Evolutionary conservation across 2,329 filamentous ascomycete species (phyloP).

Genomic region (Ilyonectria mors-panacis): DNA sequence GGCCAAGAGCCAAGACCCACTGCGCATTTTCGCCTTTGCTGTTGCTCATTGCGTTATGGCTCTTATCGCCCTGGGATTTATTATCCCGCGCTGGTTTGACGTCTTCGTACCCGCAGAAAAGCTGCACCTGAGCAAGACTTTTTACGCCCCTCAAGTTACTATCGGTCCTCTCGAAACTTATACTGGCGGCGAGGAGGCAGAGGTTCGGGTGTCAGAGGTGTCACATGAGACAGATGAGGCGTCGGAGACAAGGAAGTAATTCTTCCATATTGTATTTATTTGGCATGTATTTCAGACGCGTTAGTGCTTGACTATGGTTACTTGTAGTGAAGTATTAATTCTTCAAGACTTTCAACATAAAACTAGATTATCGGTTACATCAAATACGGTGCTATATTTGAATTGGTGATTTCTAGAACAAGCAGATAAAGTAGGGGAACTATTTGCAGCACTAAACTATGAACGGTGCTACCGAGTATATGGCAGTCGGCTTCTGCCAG

Average conservation of each 20-base stretch:
- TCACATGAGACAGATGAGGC: neutral
- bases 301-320: too few species aligned
- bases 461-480: too few species aligned
- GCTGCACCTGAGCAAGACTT: neutral
- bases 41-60: neutral
- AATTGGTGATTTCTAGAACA: too few species aligned
- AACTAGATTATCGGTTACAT: too few species aligned
- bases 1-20: conserved; percentile 60
- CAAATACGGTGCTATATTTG: too few species aligned
- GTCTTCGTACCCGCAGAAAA: neutral
- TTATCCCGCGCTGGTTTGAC: neutral
- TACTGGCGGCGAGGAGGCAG: neutral
- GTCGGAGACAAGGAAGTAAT: neutral
- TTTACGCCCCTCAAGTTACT: neutral
- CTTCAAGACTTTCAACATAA: too few species aligned
- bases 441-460: too few species aligned
- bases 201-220: neutral
- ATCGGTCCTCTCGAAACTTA: neutral
- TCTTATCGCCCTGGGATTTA: neutral
- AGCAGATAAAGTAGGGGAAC: too few species aligned
- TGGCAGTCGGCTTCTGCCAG: too few species aligned
- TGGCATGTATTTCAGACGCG: too few species aligned
- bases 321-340: too few species aligned
- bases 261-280: too few species aligned
- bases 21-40: conserved; percentile 51